Evolutionary conservation across 2,329 filamentous ascomycete genomes (phyloP).

Genomic region (Chaetomiaceae sp.): DNA sequence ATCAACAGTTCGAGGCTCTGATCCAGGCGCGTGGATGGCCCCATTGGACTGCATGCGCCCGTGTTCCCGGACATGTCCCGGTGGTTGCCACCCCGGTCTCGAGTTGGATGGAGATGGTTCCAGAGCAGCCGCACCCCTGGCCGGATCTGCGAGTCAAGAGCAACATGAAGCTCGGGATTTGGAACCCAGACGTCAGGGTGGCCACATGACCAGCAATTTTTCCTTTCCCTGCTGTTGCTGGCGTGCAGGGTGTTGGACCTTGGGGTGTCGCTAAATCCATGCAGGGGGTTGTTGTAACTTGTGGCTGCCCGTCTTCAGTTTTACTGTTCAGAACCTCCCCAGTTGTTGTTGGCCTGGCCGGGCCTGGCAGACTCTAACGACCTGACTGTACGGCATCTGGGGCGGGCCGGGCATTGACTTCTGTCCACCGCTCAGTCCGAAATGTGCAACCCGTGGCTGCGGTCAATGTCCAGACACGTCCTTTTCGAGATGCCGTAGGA

Average conservation of each 20-base stretch:
- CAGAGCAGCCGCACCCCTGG: constrained; percentile 4
- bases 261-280: background rate
- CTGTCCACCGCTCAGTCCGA: too few relatives aligned
- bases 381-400: too few relatives aligned
- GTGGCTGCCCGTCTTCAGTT: too few relatives aligned
- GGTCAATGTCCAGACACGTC: too few relatives aligned
- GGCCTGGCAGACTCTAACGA: too few relatives aligned
- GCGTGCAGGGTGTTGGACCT: background rate
- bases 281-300: too few relatives aligned
- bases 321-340: too few relatives aligned
- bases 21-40: background rate
- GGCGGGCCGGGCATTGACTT: too few relatives aligned
- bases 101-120: constrained; percentile 2
- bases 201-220: constrained; percentile 15
- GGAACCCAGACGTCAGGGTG: constrained; percentile 5
- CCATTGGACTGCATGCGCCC: constrained; percentile 3
- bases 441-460: too few relatives aligned
- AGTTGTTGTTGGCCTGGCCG: too few relatives aligned
- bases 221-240: background rate
- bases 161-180: constrained; percentile 10
- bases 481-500: too few relatives aligned
- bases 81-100: constrained; percentile 10
- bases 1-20: constrained; percentile 7
- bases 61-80: constrained; percentile 7
- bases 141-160: constrained; percentile 9